Evolutionary conservation across 163 green algal genomes (phyloP), one percentile per base, ranked within the genome.

Genomic region (Chlamydomonas reinhardtii): DNA sequence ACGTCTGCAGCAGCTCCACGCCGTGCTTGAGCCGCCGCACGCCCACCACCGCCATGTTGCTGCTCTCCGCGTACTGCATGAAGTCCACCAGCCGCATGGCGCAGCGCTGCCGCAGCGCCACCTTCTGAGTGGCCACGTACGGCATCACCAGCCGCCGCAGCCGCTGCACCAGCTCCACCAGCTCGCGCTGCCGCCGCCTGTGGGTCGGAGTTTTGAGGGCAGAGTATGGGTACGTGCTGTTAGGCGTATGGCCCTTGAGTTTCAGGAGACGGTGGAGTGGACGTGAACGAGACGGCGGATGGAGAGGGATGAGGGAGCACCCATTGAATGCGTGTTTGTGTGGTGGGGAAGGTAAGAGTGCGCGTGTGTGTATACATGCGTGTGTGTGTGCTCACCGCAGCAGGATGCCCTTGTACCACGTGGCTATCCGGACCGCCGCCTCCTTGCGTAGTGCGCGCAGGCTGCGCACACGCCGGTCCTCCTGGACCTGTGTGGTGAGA

Each of bases 371-470:
- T n/a, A n/a, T n/a, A n/a, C n/a, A n/a, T n/a, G n/a, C n/a, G n/a
- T n/a, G n/a, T n/a, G n/a, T n/a, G n/a, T n/a, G n/a, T n/a, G 8
- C 81, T 6, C 86, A 74, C 78, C 73, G 84, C 14, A 87, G 48
- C n/a, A 90, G 73, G 6, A 90, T 34, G 27, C 27, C n/a, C 78
- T 87, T 87, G 86, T 90, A 90, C 86, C 86, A 90, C 19, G 79
- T 71, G 22, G 86, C 86, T 34, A 90, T 90, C 39, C 64, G 71
- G 27, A 87, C 52, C 39, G 86, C 86, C 59, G 86, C 78, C 79
- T 65, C 32, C 77, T 87, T 86, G 37, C 78, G 78, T n/a, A 90
- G 34, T 24, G 65, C 78, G 32, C 79, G 73, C 35, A 90, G 65
- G 4, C 24, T 39, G 20, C 79, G 78, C 2, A 87, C 76, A 20